Evolutionary conservation across 257 asterid genomes (phyloP), one percentile per base, ranked within the genome.

Genomic region (Primulina huaijiensis): DNA sequence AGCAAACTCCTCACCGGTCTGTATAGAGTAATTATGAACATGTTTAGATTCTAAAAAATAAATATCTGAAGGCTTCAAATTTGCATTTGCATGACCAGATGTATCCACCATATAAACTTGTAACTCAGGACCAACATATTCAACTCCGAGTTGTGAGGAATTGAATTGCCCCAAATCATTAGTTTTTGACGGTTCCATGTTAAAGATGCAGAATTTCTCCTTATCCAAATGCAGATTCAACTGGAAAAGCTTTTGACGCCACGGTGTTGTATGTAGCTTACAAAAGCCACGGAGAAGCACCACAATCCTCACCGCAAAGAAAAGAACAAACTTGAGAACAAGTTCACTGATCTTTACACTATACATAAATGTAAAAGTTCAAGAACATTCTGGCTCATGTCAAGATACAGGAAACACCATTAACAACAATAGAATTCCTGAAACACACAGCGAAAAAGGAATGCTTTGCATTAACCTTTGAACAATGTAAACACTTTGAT

Each of bases 1-100:
- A 67, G 96, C 85, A 71, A 92, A 90, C 79, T 88, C 98, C 87
- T 92, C 98, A 21, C 98, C 98, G 14, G 97, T 92, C 82, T 90
- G 98, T 66, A 90, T 88, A 78, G 98, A 92, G 77, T 79, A 92
- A 77, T 92, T 89, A 65, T 74, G 85, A 79, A 88, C 93, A 69
- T 97, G 95, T 69, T 88, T 86, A 76, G 90, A 72, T 71, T 67
- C 77, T 68, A 79, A 81, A 60, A 73, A 68, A 57, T 71, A 79
- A 56, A 56, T 75, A 38, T 82, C 87, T 8, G 84, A 34, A 73
- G 85, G 68, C 64, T 29, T 84, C 75, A 78, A 27, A 72, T 69
- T 71, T 65, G 81, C 75, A 80, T 78, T 76, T 69, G 78, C 72
- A 64, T 76, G 81, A 73, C 76, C 88, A 43, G 81, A 68, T 55